A percentile compares a stretch with the other conserved stretches of the same genome.
phyloP scores from a whole-genome alignment of 2,329 filamentous ascomycete genomes.

The Diaporthe nobilis region DNA sequence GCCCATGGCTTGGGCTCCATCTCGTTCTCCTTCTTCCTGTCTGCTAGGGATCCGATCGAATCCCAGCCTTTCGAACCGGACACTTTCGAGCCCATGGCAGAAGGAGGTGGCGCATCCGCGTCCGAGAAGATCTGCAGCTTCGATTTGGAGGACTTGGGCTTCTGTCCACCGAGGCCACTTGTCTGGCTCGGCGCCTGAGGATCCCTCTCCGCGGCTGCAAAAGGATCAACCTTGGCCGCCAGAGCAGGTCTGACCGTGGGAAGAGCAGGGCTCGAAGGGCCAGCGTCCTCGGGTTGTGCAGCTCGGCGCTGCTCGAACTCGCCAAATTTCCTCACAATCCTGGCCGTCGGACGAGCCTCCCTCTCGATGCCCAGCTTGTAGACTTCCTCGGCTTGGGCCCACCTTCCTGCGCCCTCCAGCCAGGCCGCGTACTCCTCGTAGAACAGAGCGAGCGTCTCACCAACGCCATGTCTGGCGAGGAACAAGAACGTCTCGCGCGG shows the following conservation, averaged over 20 bases:
- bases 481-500: constrained; percentile 95
- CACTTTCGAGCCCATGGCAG: constrained; percentile 67
- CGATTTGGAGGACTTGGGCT: constrained; percentile 77
- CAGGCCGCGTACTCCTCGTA: constrained; percentile 98
- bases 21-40: constrained; percentile 94
- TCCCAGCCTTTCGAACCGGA: constrained; percentile 85
- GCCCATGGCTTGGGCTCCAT: constrained; percentile 91
- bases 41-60: constrained; percentile 86
- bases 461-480: constrained; percentile 88
- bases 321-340: constrained; percentile 88
- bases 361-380: constrained; percentile 91
- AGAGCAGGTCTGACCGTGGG: constrained; percentile 87
- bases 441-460: constrained; percentile 88
- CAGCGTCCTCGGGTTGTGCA: constrained; percentile 67
- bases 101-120: constrained; percentile 70
- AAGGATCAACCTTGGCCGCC: constrained; percentile 88
- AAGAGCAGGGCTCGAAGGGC: constrained; percentile 88
- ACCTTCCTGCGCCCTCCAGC: constrained; percentile 87
- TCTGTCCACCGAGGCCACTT: constrained; percentile 60
- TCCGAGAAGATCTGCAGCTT: constrained; percentile 96
- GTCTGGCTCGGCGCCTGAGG: constrained; percentile 75
- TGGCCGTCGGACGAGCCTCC: constrained; percentile 85
- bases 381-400: constrained; percentile 93
- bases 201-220: constrained; percentile 70
- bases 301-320: constrained; percentile 86